These are phyloP conservation scores for Entomortierella chlamydospora DNA, from an alignment of 192 early-diverging fungal genomes.

Conservation along the genomic window DNA sequence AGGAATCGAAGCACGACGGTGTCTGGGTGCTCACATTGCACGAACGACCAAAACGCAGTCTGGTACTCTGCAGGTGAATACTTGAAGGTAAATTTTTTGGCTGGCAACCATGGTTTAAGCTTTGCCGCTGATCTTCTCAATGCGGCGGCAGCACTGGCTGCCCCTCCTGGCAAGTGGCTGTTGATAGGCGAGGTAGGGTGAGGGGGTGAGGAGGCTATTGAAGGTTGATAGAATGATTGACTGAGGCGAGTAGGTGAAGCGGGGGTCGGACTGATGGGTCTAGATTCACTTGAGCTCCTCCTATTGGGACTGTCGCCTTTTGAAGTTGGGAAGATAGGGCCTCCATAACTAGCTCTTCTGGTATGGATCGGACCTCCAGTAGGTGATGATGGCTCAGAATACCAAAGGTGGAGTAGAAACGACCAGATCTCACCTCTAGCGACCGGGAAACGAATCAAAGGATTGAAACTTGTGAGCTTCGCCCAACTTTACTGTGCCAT, in stretches of 20 bases:
- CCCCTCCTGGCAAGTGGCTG: conserved; percentile 32
- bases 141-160: conserved; percentile 28
- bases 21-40: conserved; percentile 77
- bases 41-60: conserved; percentile 70
- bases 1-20: conserved; percentile 80
- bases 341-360: conserved; percentile 19
- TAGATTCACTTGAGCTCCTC: conserved; percentile 10
- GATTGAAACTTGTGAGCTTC: conserved; percentile 9
- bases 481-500: not conserved
- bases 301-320: not conserved
- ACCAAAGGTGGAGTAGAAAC: conserved; percentile 51
- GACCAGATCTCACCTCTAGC: conserved; percentile 55
- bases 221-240: conserved; percentile 40
- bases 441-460: not conserved
- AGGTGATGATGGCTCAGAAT: conserved; percentile 34
- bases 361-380: conserved; percentile 16
- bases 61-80: conserved; percentile 57
- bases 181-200: conserved; percentile 22
- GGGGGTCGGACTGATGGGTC: conserved; percentile 27
- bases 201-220: conserved; percentile 27
- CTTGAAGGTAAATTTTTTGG: conserved; percentile 53
- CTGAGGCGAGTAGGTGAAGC: conserved; percentile 38
- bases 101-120: conserved; percentile 44
- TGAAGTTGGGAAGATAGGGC: not conserved
- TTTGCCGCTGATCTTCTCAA: conserved; percentile 40